phyloP scores from a whole-genome alignment of 768 basidiomycete species.

The Tulasnella sp. region DNA sequence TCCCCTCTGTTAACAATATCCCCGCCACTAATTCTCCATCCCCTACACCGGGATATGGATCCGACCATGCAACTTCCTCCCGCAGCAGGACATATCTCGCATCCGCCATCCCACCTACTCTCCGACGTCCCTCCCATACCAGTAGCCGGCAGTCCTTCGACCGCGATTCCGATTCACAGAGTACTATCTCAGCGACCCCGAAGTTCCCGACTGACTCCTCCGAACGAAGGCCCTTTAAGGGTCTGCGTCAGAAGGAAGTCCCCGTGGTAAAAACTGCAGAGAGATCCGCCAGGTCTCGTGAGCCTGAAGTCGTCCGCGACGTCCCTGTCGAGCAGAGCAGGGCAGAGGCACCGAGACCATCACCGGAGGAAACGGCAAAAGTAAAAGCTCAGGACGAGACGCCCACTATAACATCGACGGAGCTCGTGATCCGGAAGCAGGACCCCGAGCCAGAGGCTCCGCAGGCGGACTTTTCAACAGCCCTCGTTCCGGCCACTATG shows the following conservation, averaged over 20 bases:
- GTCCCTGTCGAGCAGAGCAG: background rate
- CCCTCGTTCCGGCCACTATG: background rate
- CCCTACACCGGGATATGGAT: background rate
- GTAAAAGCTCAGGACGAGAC: background rate
- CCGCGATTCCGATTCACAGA: background rate
- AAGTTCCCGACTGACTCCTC: conserved; percentile 5
- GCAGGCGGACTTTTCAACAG: background rate
- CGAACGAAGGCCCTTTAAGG: conserved; percentile 4
- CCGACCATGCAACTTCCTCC: background rate
- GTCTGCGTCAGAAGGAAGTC: background rate
- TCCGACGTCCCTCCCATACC: background rate
- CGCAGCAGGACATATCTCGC: conserved; percentile 7
- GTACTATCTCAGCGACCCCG: background rate
- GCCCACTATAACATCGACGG: background rate
- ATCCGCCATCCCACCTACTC: background rate
- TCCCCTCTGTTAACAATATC: background rate
- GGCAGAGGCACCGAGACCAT: background rate
- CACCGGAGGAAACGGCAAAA: background rate
- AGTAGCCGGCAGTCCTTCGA: background rate
- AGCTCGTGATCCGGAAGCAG: background rate
- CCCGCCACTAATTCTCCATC: background rate
- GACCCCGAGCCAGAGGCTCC: background rate
- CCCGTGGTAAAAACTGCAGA: conserved; percentile 2
- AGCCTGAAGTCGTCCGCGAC: background rate
- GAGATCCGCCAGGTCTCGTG: conserved; percentile 1